Evolutionary conservation across 192 early-diverging fungal species (phyloP).

Genomic region (Coemansia sp.): DNA sequence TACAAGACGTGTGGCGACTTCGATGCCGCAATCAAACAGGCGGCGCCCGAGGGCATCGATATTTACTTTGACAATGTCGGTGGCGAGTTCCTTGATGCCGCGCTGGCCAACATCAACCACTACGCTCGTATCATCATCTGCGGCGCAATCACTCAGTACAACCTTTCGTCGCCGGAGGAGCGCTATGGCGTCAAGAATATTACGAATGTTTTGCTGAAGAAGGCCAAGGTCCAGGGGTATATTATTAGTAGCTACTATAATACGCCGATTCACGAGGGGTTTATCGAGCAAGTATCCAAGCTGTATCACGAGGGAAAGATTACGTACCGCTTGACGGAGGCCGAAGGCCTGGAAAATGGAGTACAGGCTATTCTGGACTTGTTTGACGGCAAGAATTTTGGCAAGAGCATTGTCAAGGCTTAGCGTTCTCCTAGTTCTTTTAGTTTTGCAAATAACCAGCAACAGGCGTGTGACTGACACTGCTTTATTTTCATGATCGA

Average conservation of each 20-base stretch:
- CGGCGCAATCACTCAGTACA: constrained; percentile 78
- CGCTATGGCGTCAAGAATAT: constrained; percentile 63
- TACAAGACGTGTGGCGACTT: constrained; percentile 73
- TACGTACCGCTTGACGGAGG: constrained; percentile 58
- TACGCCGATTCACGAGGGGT: constrained; percentile 49
- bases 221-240: constrained; percentile 67
- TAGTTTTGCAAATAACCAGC: too few relatives aligned
- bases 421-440: too few relatives aligned
- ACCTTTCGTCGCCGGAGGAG: constrained; percentile 46
- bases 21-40: constrained; percentile 55
- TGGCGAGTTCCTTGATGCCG: constrained; percentile 79
- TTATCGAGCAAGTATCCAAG: constrained; percentile 58
- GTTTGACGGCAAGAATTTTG: constrained; percentile 69
- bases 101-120: constrained; percentile 63
- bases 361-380: constrained; percentile 63
- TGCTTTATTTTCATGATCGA: too few relatives aligned
- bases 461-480: too few relatives aligned
- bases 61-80: constrained; percentile 87
- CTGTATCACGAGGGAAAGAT: constrained; percentile 65
- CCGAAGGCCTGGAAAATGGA: constrained; percentile 68
- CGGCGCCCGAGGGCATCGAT: constrained; percentile 82
- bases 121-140: constrained; percentile 68
- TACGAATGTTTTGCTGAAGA: constrained; percentile 56
- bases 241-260: constrained; percentile 58
- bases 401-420: constrained; percentile 64